A percentile compares a stretch with the other conserved stretches of the same genome.
These are phyloP conservation scores for Desmodesmus armatus DNA, from an alignment of 139 green algal genomes.

Conservation along the genomic window DNA sequence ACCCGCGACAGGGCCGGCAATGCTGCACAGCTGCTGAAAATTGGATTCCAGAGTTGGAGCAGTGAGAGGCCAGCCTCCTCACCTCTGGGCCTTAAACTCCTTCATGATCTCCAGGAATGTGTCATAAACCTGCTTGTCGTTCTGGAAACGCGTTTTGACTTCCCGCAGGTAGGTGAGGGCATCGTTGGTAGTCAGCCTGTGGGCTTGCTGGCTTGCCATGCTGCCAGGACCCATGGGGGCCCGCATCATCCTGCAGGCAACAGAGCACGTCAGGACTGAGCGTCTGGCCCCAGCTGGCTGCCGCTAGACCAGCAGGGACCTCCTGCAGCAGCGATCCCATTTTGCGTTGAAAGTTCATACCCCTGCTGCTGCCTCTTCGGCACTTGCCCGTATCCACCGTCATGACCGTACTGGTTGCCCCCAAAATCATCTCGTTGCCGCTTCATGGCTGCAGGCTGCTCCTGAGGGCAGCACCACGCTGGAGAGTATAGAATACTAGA, in stretches of 20 bases:
- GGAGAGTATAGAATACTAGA: background rate
- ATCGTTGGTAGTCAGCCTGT: slow-evolving; percentile 80
- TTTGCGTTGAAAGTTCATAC: background rate
- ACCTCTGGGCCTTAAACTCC: slow-evolving; percentile 97
- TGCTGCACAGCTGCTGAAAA: too few relatives aligned
- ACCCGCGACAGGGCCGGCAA: too few relatives aligned
- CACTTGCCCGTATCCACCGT: slow-evolving; percentile 22
- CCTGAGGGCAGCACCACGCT: background rate
- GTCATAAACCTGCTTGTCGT: slow-evolving; percentile 91
- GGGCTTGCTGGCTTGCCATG: slow-evolving; percentile 13
- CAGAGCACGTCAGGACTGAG: slow-evolving; percentile 17
- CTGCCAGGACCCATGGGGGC: background rate
- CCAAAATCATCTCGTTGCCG: slow-evolving; percentile 33
- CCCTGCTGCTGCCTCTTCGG: too few relatives aligned
- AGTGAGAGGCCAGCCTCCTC: too few relatives aligned
- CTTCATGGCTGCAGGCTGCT: slow-evolving; percentile 28
- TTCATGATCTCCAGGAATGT: slow-evolving; percentile 99
- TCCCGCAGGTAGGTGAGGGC: slow-evolving; percentile 82
- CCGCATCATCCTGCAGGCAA: slow-evolving; percentile 33
- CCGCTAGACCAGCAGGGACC: slow-evolving; percentile 14
- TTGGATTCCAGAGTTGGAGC: too few relatives aligned
- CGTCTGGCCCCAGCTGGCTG: background rate
- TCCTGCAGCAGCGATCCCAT: background rate
- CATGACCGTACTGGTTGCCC: slow-evolving; percentile 23
- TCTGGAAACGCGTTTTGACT: slow-evolving; percentile 86